Evolutionary conservation across 2,329 filamentous ascomycete genomes (phyloP).

Genomic region (Orbilia ellipsospora): DNA sequence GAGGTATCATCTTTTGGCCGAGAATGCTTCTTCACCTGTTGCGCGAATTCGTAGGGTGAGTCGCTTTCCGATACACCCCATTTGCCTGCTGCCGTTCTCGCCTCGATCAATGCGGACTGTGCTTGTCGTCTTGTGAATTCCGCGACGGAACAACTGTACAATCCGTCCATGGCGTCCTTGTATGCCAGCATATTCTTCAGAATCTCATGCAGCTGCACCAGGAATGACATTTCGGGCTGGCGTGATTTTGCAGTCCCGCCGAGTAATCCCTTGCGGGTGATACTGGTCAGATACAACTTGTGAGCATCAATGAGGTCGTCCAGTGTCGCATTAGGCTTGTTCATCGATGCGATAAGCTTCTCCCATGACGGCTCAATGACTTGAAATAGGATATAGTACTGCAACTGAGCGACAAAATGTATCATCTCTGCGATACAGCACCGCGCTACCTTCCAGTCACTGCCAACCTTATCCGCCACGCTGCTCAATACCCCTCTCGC

Average conservation of each 20-base stretch:
- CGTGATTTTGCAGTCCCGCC: conserved; percentile 65
- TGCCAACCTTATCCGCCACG: conserved; percentile 75
- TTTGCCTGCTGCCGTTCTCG: conserved; percentile 72
- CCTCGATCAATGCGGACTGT: conserved; percentile 77
- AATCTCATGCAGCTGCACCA: conserved; percentile 89
- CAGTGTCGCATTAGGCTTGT: conserved; percentile 85
- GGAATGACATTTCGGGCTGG: conserved; percentile 81
- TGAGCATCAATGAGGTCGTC: conserved; percentile 96
- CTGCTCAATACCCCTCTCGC: conserved; percentile 87
- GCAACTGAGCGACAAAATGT: conserved; percentile 94
- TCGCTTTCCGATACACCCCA: conserved; percentile 73
- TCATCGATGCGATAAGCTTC: conserved; percentile 83
- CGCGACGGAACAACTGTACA: conserved; percentile 94
- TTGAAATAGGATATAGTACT: conserved; percentile 98
- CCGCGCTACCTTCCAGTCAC: conserved; percentile 89
- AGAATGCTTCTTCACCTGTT: conserved; percentile 59
- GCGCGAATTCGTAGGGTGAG: conserved; percentile 59
- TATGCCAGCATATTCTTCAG: conserved; percentile 94
- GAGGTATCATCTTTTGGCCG: conserved; percentile 14
- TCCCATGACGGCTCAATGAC: conserved; percentile 98
- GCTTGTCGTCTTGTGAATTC: conserved; percentile 95
- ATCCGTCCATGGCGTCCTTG: conserved; percentile 89
- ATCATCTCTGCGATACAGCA: conserved; percentile 97
- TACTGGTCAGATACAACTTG: conserved; percentile 87
- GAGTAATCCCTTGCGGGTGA: conserved; percentile 94